Evolutionary conservation across 2,329 filamentous ascomycete genomes (phyloP), one percentile per base, ranked within the genome.

Genomic region (Pezicula neosporulosa): DNA sequence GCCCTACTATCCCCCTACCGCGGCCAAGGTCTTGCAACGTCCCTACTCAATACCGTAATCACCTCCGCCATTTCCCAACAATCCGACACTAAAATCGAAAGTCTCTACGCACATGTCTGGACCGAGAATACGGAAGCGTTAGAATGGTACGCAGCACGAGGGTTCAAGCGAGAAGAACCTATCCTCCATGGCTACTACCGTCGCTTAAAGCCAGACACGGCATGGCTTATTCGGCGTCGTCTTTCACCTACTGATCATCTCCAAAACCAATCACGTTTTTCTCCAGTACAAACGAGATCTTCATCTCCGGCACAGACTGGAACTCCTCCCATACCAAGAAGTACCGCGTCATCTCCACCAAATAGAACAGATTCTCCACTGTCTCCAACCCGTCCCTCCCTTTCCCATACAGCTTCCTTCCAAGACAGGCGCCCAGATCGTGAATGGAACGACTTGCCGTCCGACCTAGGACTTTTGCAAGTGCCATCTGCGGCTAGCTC

Each of bases 71-170:
- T 62, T 3, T 24, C 41, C 13, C 33, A 38, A 19, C 33, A 38
- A 19, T n/a, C 18, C 2, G 45, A 38, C 7, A 27, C 19, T 6
- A 56, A 47, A 62, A 73, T 66, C 47, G 61, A 61, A 44, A 72
- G 72, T 41, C 70, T 85, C 15, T 86, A 82, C 57, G 84, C 84
- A 4, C 84, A 87, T 64, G 84, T 87, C 15, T 87, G 84, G 84
- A 83, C 83, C 10, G 76, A 82, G 53, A 86, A 86, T 63, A 74
- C 77, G 2, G 83, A 86, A 18, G 84, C 77, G 0, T 67, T 86
- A 54, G 72, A 72, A 51, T 87, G 84, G 83, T 87, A 87, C 67
- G 61, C 70, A 30, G 72, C 73, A 21, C 74, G 81, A 9, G 81
- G 82, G 3, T 87, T 87, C 63, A 60, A 63, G 52, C 71, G 72